Evolutionary conservation across 495 filamentous ascomycete species (phyloP), one percentile per base, ranked within the genome.

Genomic region (Neurospora sp.): DNA sequence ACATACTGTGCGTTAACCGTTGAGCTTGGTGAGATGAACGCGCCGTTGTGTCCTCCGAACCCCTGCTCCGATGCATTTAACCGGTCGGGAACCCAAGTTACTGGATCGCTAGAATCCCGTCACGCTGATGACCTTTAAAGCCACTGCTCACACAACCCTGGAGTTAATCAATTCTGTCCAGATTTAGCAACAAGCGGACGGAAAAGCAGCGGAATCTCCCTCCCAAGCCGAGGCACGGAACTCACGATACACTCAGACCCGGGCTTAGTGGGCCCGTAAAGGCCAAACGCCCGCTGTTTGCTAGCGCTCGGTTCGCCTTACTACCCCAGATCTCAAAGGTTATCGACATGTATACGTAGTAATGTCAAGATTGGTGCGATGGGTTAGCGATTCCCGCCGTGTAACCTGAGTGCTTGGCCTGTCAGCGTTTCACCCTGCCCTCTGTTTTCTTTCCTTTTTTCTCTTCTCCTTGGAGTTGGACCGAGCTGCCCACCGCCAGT

Each of bases 41-140:
- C 78, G 78, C 76, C 78, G 76, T 79, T 79, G 73, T 74, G 34
- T 77, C 75, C 78, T 78, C 78, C 73, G 73, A 70, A 62, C 39
- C 71, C 71, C 71, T 45, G 71, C 71, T 59, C 54, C 31, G 45
- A 72, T 78, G 80, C 78, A 74, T 78, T 80, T 78, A 81, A 77
- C 79, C 78, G 79, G 77, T 74, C 73, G 80, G 76, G 75, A 71
- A 77, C 79, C 79, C 78, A 80, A 73, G 78, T 73, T 74, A 70
- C 77, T 77, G 80, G 80, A 74, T 78, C 79, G 45, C 74, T 71
- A 66, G 28, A 34, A 66, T 62, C 54, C 54, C 54, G 28, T 62
- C 28, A 62, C 54, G 28, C 54, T 66, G 28, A 66, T 34, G 54
- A 36, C 28, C 28, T 66, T 66, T 34, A 11, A 66, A 34, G 54